phyloP scores from a whole-genome alignment of 202 grass and related monocot genomes.

The Zoysia matrella region DNA sequence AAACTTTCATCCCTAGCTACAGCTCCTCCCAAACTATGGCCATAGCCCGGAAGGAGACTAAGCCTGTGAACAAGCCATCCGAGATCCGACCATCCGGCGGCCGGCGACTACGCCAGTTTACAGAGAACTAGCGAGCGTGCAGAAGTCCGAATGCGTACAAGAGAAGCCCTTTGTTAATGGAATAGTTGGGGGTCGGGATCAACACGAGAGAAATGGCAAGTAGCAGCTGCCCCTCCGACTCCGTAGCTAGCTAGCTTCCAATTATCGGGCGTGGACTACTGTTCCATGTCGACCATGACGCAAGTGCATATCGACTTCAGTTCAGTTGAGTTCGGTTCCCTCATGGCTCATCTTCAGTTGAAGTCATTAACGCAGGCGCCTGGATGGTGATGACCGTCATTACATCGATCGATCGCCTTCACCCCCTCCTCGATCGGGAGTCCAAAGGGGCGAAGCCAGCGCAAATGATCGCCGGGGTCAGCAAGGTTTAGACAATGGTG shows the following conservation, averaged over 20 bases:
- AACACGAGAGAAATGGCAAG: not conserved
- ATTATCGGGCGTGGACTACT: not conserved
- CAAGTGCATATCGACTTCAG: not conserved
- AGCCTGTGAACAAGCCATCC: not conserved
- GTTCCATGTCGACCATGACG: not conserved
- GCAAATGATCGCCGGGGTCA: too few species aligned
- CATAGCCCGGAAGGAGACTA: slow-evolving; percentile 9
- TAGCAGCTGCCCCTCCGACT: slow-evolving; percentile 1
- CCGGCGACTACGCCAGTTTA: not conserved
- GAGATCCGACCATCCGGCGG: not conserved
- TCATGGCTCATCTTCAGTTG: too few species aligned
- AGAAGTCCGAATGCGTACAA: not conserved
- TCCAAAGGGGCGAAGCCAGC: too few species aligned
- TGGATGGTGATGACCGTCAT: too few species aligned
- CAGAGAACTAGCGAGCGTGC: not conserved
- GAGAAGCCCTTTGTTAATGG: not conserved
- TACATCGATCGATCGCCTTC: too few species aligned
- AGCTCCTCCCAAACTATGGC: not conserved
- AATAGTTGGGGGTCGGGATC: not conserved
- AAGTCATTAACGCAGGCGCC: too few species aligned
- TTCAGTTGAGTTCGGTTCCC: not conserved
- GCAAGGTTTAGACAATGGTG: too few species aligned
- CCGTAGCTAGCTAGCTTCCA: not conserved
- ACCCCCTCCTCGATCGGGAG: too few species aligned
- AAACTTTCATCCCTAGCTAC: too few species aligned